These are phyloP conservation scores for Rhododendron molle DNA, from an alignment of 148 eudicot species.

Conservation along the genomic window DNA sequence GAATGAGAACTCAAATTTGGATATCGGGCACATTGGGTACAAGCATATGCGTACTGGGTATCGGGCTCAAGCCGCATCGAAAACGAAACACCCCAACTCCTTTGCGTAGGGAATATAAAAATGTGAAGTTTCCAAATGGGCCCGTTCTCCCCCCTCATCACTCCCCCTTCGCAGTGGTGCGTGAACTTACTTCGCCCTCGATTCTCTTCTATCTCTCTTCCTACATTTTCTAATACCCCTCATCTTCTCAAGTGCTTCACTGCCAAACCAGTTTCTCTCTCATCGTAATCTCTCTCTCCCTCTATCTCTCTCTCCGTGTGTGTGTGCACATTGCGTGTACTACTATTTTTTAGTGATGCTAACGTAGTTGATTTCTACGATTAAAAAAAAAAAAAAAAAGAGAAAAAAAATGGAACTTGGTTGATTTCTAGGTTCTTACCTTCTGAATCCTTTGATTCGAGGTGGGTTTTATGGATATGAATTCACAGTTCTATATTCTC, in stretches of 20 bases:
- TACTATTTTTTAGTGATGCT: not conserved
- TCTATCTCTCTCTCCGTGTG: not conserved
- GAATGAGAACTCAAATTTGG: no score
- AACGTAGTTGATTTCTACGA: not conserved
- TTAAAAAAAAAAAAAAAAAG: no score
- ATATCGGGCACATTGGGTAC: no score
- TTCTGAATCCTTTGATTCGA: not conserved
- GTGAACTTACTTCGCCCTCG: not conserved
- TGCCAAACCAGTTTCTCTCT: constrained; percentile 9
- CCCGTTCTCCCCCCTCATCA: not conserved
- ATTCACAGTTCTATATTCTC: not conserved
- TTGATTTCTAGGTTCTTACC: not conserved
- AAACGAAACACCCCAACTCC: not conserved
- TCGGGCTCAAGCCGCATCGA: no score
- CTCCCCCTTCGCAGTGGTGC: not conserved
- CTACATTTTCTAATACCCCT: not conserved
- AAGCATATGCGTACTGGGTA: no score
- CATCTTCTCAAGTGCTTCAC: not conserved
- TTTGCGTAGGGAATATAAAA: not conserved
- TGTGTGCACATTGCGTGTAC: not conserved
- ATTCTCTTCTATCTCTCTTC: not conserved
- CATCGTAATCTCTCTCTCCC: constrained; percentile 5
- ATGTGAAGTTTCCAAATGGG: not conserved
- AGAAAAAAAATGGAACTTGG: not conserved
- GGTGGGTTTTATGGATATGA: not conserved